Evolutionary conservation across 176 grass and related monocot genomes (phyloP).

Genomic region (Cenchrus americanus): DNA sequence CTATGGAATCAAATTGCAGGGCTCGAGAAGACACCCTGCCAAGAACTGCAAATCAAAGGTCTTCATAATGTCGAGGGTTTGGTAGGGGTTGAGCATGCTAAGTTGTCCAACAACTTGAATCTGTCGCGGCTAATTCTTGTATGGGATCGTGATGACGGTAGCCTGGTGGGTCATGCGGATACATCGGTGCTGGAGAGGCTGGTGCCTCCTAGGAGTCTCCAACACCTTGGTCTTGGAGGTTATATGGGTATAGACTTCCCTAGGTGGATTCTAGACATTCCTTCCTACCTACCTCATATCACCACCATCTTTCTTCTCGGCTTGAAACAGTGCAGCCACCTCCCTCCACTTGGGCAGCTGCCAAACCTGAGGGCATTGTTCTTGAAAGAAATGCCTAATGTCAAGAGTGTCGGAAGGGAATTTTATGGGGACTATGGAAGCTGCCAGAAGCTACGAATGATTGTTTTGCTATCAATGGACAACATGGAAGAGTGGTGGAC

Average conservation of each 20-base stretch:
- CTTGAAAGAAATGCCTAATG: accelerated
- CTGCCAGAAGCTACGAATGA: neutral
- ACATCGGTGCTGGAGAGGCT: too few species aligned
- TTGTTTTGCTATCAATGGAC: accelerated
- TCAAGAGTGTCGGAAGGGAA: neutral
- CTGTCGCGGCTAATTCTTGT: neutral
- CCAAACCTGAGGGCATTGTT: neutral
- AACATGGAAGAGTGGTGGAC: neutral
- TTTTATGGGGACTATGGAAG: too few species aligned
- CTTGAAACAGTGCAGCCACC: neutral
- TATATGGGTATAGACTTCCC: too few species aligned
- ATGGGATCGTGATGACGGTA: neutral
- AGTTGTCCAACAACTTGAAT: neutral
- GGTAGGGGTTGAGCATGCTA: neutral
- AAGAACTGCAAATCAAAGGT: neutral
- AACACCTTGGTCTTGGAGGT: too few species aligned
- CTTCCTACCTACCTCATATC: conserved; percentile 19
- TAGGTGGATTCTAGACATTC: neutral
- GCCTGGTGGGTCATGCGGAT: neutral
- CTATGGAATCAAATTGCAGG: neutral
- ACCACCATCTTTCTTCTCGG: accelerated
- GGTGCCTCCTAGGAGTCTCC: too few species aligned
- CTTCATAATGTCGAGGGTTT: neutral
- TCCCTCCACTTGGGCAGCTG: conserved; percentile 24
- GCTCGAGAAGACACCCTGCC: neutral